A percentile compares a stretch with the other conserved stretches of the same genome.
Conservation (phyloP, 352 stramenopile species). For the Globisporangium cederbergense region DNA sequence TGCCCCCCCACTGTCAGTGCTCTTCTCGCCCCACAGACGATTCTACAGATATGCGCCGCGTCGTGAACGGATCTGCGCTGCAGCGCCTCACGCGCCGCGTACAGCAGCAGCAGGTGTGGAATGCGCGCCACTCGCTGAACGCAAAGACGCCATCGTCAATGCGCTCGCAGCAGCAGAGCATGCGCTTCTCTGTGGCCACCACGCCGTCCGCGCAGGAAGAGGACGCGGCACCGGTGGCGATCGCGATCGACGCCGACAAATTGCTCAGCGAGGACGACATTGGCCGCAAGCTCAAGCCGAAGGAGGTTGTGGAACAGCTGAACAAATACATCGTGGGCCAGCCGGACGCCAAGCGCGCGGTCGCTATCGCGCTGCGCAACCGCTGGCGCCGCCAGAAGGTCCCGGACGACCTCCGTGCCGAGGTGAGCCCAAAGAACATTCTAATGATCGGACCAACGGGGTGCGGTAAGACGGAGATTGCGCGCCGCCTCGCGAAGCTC, state of each 20-base stretch:
- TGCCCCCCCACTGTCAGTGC: background rate
- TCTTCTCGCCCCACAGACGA: background rate
- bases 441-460: conserved; percentile 99
- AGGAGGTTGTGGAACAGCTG: conserved; percentile 93
- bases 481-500: conserved; percentile 95
- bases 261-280: conserved; percentile 43
- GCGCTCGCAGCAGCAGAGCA: conserved; percentile 17
- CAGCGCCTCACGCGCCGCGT: conserved; percentile 35
- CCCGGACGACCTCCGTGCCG: conserved; percentile 83
- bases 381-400: conserved; percentile 97
- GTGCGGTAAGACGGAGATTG: conserved; percentile 99
- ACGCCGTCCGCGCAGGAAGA: conserved; percentile 27
- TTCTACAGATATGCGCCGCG: conserved; percentile 39
- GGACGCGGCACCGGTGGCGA: conserved; percentile 16
- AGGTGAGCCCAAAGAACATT: conserved; percentile 99
- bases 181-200: conserved; percentile 32
- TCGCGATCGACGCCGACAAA: conserved; percentile 24
- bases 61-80: conserved; percentile 35
- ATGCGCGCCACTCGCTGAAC: background rate
- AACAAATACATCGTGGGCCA: conserved; percentile 99
- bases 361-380: conserved; percentile 98
- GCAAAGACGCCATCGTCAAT: background rate
- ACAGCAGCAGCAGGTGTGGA: conserved; percentile 13
- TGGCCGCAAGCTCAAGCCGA: conserved; percentile 85
- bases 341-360: conserved; percentile 95